Evolutionary conservation across 805 yeast genomes (phyloP).

Genomic region (Tetrapisispora iriomotensis): DNA sequence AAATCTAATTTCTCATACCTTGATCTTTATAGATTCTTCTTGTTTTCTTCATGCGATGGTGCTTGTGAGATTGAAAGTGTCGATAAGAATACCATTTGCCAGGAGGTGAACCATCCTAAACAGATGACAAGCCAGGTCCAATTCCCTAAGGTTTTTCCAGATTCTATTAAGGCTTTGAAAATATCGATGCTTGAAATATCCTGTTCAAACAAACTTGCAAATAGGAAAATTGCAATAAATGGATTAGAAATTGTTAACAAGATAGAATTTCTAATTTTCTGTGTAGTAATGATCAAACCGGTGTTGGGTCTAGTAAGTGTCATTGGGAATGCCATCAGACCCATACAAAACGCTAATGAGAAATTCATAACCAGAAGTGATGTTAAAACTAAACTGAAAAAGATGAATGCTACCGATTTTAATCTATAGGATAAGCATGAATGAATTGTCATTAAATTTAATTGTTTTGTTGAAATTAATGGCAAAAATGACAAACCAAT

Average conservation of each 20-base stretch:
- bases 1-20: neutral
- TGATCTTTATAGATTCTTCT: constrained; percentile 1
- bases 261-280: constrained; percentile 22
- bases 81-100: constrained; percentile 42
- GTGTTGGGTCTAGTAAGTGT: constrained; percentile 37
- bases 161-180: constrained; percentile 43
- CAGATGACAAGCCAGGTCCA: constrained; percentile 79
- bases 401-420: constrained; percentile 42
- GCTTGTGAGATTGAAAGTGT: neutral
- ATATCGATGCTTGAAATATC: constrained; percentile 31
- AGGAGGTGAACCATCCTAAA: constrained; percentile 74
- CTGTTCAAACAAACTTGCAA: constrained; percentile 27
- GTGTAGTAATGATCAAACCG: neutral
- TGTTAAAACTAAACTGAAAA: constrained; percentile 57
- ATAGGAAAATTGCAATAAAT: constrained; percentile 30
- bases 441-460: neutral
- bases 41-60: neutral
- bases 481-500: constrained; percentile 15
- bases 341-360: constrained; percentile 64
- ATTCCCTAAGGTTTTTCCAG: constrained; percentile 61
- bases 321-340: constrained; percentile 66
- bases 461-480: constrained; percentile 5
- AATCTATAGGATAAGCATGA: constrained; percentile 22
- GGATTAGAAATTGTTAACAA: constrained; percentile 45
- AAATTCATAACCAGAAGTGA: constrained; percentile 76